These are phyloP conservation scores for Tolypocladium cylindrosporum DNA, from an alignment of 2,329 filamentous ascomycete genomes.

Conservation along the genomic window DNA sequence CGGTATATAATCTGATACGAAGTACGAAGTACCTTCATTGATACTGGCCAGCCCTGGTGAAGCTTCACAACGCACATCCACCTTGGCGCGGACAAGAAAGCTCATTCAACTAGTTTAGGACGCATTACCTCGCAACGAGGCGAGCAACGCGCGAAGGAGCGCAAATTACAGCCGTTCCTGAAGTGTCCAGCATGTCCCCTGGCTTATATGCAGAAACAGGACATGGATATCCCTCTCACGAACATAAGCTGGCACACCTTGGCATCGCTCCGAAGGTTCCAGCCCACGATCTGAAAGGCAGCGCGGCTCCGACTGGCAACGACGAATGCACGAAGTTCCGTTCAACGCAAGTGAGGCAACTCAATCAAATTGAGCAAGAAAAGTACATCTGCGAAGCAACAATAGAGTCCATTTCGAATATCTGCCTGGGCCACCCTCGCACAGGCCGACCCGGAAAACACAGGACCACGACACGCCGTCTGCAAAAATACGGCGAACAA, in stretches of 20 bases:
- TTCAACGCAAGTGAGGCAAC: neutral
- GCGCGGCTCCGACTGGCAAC: neutral
- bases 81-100: neutral
- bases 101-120: neutral
- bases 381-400: conserved; percentile 33
- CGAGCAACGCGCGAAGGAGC: neutral
- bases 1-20: no score
- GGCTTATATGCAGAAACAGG: neutral
- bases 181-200: neutral
- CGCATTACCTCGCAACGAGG: neutral
- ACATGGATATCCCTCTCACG: neutral
- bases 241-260: neutral
- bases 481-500: conserved; percentile 3
- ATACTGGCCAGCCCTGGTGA: no score
- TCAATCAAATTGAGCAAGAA: neutral
- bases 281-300: neutral
- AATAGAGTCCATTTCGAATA: neutral
- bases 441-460: neutral
- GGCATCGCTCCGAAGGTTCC: no score
- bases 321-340: neutral
- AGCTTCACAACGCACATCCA: no score
- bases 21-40: no score
- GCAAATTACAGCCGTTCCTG: neutral
- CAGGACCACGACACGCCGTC: neutral
- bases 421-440: neutral